These are phyloP conservation scores for Kazachstania africana DNA, from an alignment of 805 yeast species.

Conservation along the genomic window DNA sequence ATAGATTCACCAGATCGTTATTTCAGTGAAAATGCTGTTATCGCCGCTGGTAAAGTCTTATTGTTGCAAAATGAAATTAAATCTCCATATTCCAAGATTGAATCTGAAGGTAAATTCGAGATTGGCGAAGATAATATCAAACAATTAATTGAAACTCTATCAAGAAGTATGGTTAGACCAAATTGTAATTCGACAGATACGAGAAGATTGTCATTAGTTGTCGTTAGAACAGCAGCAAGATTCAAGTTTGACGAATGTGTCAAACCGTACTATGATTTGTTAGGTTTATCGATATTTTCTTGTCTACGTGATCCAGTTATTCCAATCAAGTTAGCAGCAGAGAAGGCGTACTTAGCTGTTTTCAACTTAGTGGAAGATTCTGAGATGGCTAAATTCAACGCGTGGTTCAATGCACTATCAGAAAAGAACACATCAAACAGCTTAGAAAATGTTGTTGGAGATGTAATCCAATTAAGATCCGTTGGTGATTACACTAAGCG, in stretches of 20 bases:
- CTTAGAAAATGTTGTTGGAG: conserved; percentile 31
- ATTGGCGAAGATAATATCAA: conserved; percentile 32
- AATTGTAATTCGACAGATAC: conserved; percentile 58
- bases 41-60: conserved; percentile 74
- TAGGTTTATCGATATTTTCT: conserved; percentile 67
- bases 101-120: conserved; percentile 25
- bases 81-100: conserved; percentile 25
- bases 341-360: conserved; percentile 68
- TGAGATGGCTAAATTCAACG: conserved; percentile 38
- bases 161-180: conserved; percentile 41
- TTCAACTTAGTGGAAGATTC: conserved; percentile 64
- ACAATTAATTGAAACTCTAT: conserved; percentile 39
- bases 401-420: conserved; percentile 46
- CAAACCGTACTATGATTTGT: conserved; percentile 38
- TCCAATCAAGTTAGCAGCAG: conserved; percentile 91
- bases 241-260: conserved; percentile 40
- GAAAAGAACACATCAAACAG: conserved; percentile 17
- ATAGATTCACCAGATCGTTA: conserved; percentile 32
- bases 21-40: conserved; percentile 61
- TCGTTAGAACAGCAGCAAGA: conserved; percentile 63
- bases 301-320: conserved; percentile 81
- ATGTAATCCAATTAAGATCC: conserved; percentile 55
- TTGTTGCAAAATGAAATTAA: conserved; percentile 36
- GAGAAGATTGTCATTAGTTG: conserved; percentile 67
- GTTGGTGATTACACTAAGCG: conserved; percentile 82